Evolutionary conservation across 345 rosid genomes (phyloP), one percentile per base, ranked within the genome.

Genomic region (Populus davidiana): DNA sequence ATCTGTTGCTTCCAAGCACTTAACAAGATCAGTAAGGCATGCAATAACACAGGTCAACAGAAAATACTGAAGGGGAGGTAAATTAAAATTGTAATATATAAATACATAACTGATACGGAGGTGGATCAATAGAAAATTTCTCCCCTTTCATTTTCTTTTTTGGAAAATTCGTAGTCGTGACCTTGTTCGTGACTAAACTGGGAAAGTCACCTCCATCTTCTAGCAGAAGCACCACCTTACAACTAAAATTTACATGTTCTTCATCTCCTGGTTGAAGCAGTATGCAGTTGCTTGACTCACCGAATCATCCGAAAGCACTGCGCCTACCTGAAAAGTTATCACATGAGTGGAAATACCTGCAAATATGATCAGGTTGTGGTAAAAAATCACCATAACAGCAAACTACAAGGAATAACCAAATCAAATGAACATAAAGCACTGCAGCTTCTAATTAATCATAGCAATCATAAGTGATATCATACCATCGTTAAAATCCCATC

Each of bases 271-370:
- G 66, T 14, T 81, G 73, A 86, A 83, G 59, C 86, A 86, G 25
- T 81, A 73, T 0, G 72, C 67, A 50, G 88, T 86, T 3, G 86
- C 86, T 71, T 83, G 88, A 59, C 62, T 61, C 5, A 38, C 10
- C 8, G 81, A 71, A 77, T 86, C 85, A 3, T 80, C 67, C 54
- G 77, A 77, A 43, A 50, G 21, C 16, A 80, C 72, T 14, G 83
- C 88, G 43, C 86, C 86, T 44, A 74, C 83, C 69, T 86, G 86
- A 77, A 83, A 86, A 35, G 85, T 79, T 4, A 83, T 81, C 68
- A 81, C 86, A 52, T 77, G 78, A 9, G 84, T 63, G 10, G 80
- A 73, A 33, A 83, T 76, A 44, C 88, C 86, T 81, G 80, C 61
- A 27, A 76, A 38, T 14, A 33, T 27, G 12, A 72, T 49, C 50